Base-by-base conservation (phyloP, 306 rosid species). In the Gastrolobium villosum region DNA sequence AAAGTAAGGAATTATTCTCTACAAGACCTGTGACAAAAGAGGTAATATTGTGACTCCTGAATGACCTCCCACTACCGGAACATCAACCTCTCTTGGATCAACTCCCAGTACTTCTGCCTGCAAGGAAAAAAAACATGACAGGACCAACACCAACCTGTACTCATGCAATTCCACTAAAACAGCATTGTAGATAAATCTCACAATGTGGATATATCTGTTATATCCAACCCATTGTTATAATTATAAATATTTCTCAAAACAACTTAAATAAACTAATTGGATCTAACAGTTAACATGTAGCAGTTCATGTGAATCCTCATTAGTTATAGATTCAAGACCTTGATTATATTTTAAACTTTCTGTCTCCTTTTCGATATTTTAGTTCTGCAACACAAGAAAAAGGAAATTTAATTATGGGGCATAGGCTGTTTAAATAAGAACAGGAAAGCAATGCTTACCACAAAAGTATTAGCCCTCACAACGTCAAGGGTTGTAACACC, bases 21-120 rank as follows among this genome's bases (percentile, higher is more conserved):
- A 63, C 35, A 71, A 62, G 32, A 95, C 99, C 99, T 96, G 99
- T 9, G 99, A 96, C 82, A 96, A 82, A 82, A 96, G 98, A 28
- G 99, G 99, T 64, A 96, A 79, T 75, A 93, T 96, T 20, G 99
- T 96, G 63, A 93, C 88, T 72, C 98, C 99, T 5, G 98, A 86
- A 45, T 96, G 99, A 74, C 99, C 99, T 36, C 99, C 98, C 56
- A 96, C 94, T 32, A 96, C 99, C 0, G 98, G 99, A 82, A 96
- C 99, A 65, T 93, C 94, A 76, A 96, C 98, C 49, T 93, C 97
- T 80, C 96, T 88, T 11, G 99, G 98, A 84, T 96, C 97, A 79
- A 85, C 84, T 56, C 98, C 98, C 31, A 96, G 85, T 59, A 96
- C 96, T 84, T 93, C 99, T 9, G 98, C 98, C 98, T 96, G 88